Evolutionary conservation across 495 filamentous ascomycete species (phyloP).

Genomic region (Aspergillus coremiiformis): DNA sequence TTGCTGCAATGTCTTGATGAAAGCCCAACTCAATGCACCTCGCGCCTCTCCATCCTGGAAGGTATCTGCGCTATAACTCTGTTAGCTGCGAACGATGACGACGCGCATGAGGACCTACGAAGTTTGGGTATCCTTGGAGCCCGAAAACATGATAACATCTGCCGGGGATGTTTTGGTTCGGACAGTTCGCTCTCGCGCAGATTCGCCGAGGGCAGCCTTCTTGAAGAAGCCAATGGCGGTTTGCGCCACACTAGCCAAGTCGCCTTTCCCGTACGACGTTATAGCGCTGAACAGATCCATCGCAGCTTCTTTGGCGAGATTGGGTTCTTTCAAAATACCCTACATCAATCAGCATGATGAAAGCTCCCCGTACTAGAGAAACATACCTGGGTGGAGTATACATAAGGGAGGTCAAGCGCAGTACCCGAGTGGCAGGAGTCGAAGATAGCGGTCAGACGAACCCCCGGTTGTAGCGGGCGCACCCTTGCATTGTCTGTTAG

Average conservation of each 20-base stretch:
- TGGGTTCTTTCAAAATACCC: slow-evolving; percentile 94
- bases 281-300: slow-evolving; percentile 84
- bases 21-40: slow-evolving; percentile 95
- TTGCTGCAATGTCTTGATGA: slow-evolving; percentile 85
- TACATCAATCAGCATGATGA: neutral
- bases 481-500: slow-evolving; percentile 45
- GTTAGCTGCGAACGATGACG: neutral
- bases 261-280: slow-evolving; percentile 78
- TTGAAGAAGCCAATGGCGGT: slow-evolving; percentile 85
- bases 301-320: slow-evolving; percentile 94
- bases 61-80: slow-evolving; percentile 30
- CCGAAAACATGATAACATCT: slow-evolving; percentile 96
- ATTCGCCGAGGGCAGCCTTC: slow-evolving; percentile 75
- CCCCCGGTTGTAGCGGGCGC: slow-evolving; percentile 68
- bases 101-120: slow-evolving; percentile 23
- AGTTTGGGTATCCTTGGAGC: slow-evolving; percentile 94
- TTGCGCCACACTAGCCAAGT: slow-evolving; percentile 70
- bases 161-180: slow-evolving; percentile 89
- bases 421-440: slow-evolving; percentile 98
- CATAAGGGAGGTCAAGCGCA: slow-evolving; percentile 90
- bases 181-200: slow-evolving; percentile 66
- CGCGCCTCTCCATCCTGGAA: slow-evolving; percentile 71
- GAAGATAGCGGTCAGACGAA: slow-evolving; percentile 92
- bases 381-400: slow-evolving; percentile 74
- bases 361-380: neutral